Conservation (phyloP, 441 rosid species). For the Melastoma candidum region DNA sequence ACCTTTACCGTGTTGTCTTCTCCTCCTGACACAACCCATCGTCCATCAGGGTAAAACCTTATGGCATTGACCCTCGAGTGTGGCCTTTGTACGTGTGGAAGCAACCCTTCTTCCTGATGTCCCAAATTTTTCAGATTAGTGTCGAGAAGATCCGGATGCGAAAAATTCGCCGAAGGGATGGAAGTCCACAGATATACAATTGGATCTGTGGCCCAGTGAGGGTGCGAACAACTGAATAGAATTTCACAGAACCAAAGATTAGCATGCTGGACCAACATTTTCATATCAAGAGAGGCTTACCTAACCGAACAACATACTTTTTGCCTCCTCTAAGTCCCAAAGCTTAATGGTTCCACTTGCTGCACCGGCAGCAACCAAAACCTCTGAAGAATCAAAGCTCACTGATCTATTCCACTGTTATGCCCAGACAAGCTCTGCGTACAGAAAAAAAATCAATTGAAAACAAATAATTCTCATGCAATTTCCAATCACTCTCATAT, state of each 20-base stretch:
- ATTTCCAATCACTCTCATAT: no score
- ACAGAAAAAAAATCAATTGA: slow-evolving; percentile 1
- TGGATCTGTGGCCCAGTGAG: slow-evolving; percentile 96
- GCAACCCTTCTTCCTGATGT: slow-evolving; percentile 95
- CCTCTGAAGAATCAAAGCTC: slow-evolving; percentile 87
- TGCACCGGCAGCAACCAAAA: slow-evolving; percentile 92
- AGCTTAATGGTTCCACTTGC: slow-evolving; percentile 97
- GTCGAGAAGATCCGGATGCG: slow-evolving; percentile 95
- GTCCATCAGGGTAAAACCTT: slow-evolving; percentile 99
- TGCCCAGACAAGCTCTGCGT: slow-evolving; percentile 91
- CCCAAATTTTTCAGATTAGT: slow-evolving; percentile 99
- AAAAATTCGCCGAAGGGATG: slow-evolving; percentile 99
- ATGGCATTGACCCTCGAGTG: slow-evolving; percentile 89
- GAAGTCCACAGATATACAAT: slow-evolving; percentile 91
- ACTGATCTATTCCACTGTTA: slow-evolving; percentile 93
- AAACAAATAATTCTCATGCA: neutral
- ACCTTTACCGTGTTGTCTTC: slow-evolving; percentile 97
- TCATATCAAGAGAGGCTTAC: no score
- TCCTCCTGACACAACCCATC: slow-evolving; percentile 99
- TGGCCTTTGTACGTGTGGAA: slow-evolving; percentile 99
- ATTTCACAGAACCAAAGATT: no score
- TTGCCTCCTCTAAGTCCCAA: slow-evolving; percentile 99
- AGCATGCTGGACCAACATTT: no score
- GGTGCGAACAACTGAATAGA: slow-evolving; percentile 66
- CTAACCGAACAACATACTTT: slow-evolving; percentile 41